A percentile compares a stretch with the other conserved stretches of the same genome.
Evolutionary conservation across 139 green algal species (phyloP).

Genomic region (Zygnema cylindricum): DNA sequence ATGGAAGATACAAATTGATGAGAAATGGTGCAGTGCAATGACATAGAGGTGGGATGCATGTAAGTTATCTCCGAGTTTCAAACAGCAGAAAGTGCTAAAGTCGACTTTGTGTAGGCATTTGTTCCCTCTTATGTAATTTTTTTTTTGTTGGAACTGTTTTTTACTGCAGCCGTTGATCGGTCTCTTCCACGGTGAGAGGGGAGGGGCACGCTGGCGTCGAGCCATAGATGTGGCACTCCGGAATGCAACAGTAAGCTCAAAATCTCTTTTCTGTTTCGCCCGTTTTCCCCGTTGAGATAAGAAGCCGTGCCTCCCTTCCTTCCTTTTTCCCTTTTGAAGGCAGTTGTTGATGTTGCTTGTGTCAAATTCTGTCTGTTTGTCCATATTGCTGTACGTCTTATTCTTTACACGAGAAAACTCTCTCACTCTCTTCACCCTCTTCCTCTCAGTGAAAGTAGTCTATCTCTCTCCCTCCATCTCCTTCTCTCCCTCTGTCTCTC

Average conservation of each 20-base stretch:
- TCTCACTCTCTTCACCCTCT: neutral
- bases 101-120: too few species aligned
- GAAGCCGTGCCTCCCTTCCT: neutral
- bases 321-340: neutral
- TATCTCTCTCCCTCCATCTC: neutral
- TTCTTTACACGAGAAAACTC: neutral
- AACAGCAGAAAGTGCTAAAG: too few species aligned
- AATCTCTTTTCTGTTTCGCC: neutral
- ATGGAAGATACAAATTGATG: too few species aligned
- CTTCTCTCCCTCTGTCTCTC: neutral
- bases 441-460: neutral
- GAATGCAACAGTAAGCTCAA: neutral
- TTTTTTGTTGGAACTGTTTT: neutral
- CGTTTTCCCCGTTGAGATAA: neutral
- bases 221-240: conserved; percentile 26
- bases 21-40: too few species aligned
- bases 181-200: conserved; percentile 41
- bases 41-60: too few species aligned
- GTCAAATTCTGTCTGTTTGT: neutral
- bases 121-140: too few species aligned
- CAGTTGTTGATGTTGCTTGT: neutral
- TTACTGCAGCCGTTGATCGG: conserved; percentile 26
- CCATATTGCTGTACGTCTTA: neutral
- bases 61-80: too few species aligned
- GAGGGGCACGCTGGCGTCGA: conserved; percentile 35